These are phyloP conservation scores for Botrytis fragariae DNA, from an alignment of 2,329 filamentous ascomycete genomes.

Conservation along the genomic window DNA sequence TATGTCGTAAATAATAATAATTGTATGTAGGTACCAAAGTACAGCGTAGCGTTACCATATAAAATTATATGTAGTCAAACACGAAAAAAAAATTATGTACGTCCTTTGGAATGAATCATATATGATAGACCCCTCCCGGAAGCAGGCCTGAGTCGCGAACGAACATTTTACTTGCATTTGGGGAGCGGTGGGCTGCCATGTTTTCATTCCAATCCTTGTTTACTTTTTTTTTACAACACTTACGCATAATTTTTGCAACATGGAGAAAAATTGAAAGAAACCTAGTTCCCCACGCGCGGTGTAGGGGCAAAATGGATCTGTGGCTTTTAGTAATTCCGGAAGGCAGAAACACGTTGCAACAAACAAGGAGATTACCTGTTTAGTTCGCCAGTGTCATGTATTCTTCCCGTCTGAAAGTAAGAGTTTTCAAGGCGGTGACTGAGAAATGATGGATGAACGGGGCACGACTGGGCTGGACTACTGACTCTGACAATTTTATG, in stretches of 20 bases:
- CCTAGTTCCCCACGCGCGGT: constrained; percentile 13
- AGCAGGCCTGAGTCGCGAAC: constrained; percentile 18
- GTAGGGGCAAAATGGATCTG: constrained; percentile 5
- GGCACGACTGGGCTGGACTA: constrained; percentile 5
- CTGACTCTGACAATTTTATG: not conserved
- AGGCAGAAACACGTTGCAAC: constrained; percentile 20
- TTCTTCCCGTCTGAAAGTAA: not conserved
- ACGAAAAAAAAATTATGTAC: not conserved
- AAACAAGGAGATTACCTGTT: constrained; percentile 7
- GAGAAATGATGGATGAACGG: not conserved
- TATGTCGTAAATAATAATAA: not conserved
- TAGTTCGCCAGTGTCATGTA: not conserved
- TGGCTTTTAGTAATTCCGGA: constrained; percentile 3
- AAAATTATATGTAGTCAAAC: constrained; percentile 6
- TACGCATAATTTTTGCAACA: not conserved
- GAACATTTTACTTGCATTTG: constrained; percentile 13
- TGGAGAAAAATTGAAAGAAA: not conserved
- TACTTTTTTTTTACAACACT: constrained; percentile 2
- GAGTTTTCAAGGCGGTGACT: constrained; percentile 6
- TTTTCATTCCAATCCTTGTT: not conserved
- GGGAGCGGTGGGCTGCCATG: constrained; percentile 17
- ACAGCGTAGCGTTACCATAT: not conserved
- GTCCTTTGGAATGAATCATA: constrained; percentile 13
- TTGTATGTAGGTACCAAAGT: constrained; percentile 5
- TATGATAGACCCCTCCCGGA: constrained; percentile 14